Conservation (phyloP, 2,329 filamentous ascomycete species). For the Paraphoma chrysanthemicola region DNA sequence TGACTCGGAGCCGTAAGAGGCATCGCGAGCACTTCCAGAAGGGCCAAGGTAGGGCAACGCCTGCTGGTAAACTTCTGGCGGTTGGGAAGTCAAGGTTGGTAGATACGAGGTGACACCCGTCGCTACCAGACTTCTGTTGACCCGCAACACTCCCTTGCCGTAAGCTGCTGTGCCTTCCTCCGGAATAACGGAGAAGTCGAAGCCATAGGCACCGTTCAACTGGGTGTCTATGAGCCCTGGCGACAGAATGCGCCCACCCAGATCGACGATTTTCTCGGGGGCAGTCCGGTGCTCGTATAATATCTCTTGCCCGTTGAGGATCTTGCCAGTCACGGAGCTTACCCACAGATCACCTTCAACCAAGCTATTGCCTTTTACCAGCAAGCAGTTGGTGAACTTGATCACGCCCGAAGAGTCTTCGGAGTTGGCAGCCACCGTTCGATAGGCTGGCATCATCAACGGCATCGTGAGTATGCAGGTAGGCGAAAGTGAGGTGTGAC, state of each 20-base stretch:
- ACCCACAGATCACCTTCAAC: slow-evolving; percentile 88
- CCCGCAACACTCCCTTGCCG: slow-evolving; percentile 71
- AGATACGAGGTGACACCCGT: slow-evolving; percentile 90
- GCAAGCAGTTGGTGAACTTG: slow-evolving; percentile 87
- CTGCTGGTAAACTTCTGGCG: slow-evolving; percentile 78
- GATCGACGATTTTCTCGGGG: slow-evolving; percentile 78
- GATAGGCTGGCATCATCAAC: slow-evolving; percentile 40
- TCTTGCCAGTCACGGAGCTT: slow-evolving; percentile 79
- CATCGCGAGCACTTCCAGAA: slow-evolving; percentile 65
- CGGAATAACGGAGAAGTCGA: slow-evolving; percentile 87
- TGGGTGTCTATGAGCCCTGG: slow-evolving; percentile 91
- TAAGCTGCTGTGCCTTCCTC: slow-evolving; percentile 67
- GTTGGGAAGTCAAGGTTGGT: slow-evolving; percentile 84
- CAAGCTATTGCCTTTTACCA: slow-evolving; percentile 72
- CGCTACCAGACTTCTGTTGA: slow-evolving; percentile 74
- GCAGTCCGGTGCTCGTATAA: slow-evolving; percentile 72
- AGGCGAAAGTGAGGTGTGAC: neutral
- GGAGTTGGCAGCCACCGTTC: slow-evolving; percentile 38
- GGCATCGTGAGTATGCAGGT: slow-evolving; percentile 40
- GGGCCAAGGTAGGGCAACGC: slow-evolving; percentile 80
- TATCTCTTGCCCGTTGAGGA: slow-evolving; percentile 72
- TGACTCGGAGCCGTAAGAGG: slow-evolving; percentile 79
- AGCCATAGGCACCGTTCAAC: slow-evolving; percentile 90
- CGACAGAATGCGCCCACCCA: slow-evolving; percentile 81
- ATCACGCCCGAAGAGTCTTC: slow-evolving; percentile 64